These are phyloP conservation scores for Boletales sp. DNA, from an alignment of 768 basidiomycete species.

Conservation along the genomic window DNA sequence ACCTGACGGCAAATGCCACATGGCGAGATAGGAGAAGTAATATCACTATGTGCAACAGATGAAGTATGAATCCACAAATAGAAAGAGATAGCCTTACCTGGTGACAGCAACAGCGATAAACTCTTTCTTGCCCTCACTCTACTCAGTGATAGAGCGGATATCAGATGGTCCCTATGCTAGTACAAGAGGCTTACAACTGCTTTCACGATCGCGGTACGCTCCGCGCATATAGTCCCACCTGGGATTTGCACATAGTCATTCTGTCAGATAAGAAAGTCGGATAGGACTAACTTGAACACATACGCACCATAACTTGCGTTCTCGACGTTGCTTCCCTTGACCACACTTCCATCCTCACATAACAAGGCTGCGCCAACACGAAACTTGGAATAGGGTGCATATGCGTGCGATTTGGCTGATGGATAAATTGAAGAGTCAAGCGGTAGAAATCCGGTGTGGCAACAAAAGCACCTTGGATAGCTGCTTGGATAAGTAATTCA, in stretches of 20 bases:
- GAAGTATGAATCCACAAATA: background rate
- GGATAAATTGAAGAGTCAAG: background rate
- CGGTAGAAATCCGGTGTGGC: background rate
- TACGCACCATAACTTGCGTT: slow-evolving; percentile 86
- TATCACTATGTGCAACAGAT: slow-evolving; percentile 48
- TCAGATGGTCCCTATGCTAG: background rate
- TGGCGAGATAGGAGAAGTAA: slow-evolving; percentile 66
- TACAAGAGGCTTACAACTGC: slow-evolving; percentile 60
- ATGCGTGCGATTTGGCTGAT: slow-evolving; percentile 66
- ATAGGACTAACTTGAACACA: background rate
- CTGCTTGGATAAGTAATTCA: slow-evolving; percentile 50
- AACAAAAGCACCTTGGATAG: slow-evolving; percentile 25
- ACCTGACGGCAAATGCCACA: slow-evolving; percentile 96
- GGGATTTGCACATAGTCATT: background rate
- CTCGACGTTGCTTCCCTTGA: slow-evolving; percentile 90
- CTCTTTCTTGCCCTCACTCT: slow-evolving; percentile 76
- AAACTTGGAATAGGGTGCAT: slow-evolving; percentile 88
- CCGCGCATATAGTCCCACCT: slow-evolving; percentile 90
- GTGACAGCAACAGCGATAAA: slow-evolving; percentile 81
- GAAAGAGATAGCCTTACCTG: slow-evolving; percentile 48
- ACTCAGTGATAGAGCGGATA: background rate
- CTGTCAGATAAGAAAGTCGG: too few relatives aligned
- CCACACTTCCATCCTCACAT: slow-evolving; percentile 61
- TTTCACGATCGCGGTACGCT: slow-evolving; percentile 93
- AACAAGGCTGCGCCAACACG: slow-evolving; percentile 89